Percentiles rank a stretch among this genome's conserved stretches.
Evolutionary conservation across 2,329 filamentous ascomycete genomes (phyloP).

Genomic region (Chrysosporium queenslandicum): DNA sequence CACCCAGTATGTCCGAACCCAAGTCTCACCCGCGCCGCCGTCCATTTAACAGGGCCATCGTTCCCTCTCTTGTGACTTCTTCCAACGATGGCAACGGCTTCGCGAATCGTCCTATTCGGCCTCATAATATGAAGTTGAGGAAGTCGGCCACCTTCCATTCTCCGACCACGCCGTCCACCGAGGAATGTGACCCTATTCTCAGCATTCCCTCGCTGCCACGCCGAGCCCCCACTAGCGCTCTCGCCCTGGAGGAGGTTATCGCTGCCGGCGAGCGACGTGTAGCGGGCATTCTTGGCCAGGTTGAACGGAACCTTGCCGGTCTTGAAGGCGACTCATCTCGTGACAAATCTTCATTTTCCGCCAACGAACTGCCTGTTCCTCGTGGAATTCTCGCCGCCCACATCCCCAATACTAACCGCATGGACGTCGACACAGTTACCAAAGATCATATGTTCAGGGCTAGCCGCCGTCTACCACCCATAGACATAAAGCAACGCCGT

Average conservation of each 20-base stretch:
- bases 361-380: constrained; percentile 52
- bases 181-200: constrained; percentile 35
- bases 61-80: constrained; percentile 24
- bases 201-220: constrained; percentile 45
- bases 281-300: constrained; percentile 54
- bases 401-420: constrained; percentile 37
- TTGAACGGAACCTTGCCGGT: constrained; percentile 53
- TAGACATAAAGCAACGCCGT: constrained; percentile 20
- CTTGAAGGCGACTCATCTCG: constrained; percentile 30
- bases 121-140: constrained; percentile 47
- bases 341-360: constrained; percentile 38
- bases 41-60: constrained; percentile 26
- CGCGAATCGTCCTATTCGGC: constrained; percentile 21
- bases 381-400: constrained; percentile 50
- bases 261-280: constrained; percentile 60
- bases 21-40: constrained; percentile 30
- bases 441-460: constrained; percentile 27
- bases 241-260: constrained; percentile 57
- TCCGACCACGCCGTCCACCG: constrained; percentile 32
- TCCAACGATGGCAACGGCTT: constrained; percentile 16
- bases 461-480: constrained; percentile 55
- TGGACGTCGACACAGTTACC: constrained; percentile 24
- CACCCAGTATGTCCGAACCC: constrained; percentile 25
- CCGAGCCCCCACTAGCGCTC: constrained; percentile 53
- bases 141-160: constrained; percentile 59